These are phyloP conservation scores for Stereocaulon alpinum DNA, from an alignment of 495 filamentous ascomycete species.

Conservation along the genomic window DNA sequence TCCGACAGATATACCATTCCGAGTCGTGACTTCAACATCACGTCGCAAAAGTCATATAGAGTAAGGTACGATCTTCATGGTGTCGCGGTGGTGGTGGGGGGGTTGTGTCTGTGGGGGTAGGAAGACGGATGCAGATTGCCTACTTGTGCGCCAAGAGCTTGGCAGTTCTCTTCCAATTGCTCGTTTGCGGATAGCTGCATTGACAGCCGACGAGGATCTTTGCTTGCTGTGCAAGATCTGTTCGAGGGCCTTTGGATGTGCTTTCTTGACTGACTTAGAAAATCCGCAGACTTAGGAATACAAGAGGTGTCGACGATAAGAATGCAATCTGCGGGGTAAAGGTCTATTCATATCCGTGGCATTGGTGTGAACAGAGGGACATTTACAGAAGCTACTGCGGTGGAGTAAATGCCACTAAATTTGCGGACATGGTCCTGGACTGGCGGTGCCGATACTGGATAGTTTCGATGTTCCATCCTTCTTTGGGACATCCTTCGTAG, in stretches of 20 bases:
- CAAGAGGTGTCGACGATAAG: too few species aligned
- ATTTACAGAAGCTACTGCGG: too few species aligned
- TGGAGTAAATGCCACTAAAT: too few species aligned
- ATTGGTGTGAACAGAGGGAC: too few species aligned
- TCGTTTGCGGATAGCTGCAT: slow-evolving; percentile 7
- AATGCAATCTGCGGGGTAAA: too few species aligned
- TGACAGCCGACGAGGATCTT: not conserved
- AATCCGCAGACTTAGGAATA: too few species aligned
- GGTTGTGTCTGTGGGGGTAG: not conserved
- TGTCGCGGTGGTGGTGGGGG: not conserved
- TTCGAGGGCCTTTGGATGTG: too few species aligned
- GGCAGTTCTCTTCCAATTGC: not conserved
- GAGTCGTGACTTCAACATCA: not conserved
- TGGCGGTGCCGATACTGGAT: too few species aligned
- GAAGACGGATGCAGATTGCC: not conserved
- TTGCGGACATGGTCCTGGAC: too few species aligned
- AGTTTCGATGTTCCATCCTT: not conserved
- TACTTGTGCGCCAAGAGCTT: slow-evolving; percentile 6
- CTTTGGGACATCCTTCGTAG: slow-evolving; percentile 4
- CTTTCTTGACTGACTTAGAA: too few species aligned
- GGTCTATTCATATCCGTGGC: too few species aligned
- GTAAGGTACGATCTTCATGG: not conserved
- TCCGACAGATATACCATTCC: slow-evolving; percentile 2
- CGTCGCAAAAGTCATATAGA: not conserved
- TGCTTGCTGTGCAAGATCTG: too few species aligned